phyloP scores from a whole-genome alignment of 2,329 filamentous ascomycete species.

The Neofusicoccum sp. region DNA sequence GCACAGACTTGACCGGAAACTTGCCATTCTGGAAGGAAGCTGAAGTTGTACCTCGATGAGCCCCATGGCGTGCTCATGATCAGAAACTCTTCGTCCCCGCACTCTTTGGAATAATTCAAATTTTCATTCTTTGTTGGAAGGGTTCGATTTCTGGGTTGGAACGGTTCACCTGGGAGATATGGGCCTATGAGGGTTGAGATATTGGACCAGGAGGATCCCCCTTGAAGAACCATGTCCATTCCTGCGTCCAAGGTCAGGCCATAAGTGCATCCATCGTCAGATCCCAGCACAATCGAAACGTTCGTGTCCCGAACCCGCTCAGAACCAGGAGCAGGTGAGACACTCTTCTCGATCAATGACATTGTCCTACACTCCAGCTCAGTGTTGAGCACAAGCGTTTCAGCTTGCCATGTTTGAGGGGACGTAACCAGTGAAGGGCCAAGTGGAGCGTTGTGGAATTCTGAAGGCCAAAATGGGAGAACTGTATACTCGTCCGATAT shows the following conservation, averaged over 20 bases:
- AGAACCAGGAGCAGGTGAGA: too few relatives aligned
- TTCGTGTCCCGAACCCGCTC: too few relatives aligned
- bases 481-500: conserved; percentile 27
- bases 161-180: too few relatives aligned
- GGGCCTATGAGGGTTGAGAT: too few relatives aligned
- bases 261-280: background rate
- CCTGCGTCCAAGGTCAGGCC: background rate
- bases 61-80: background rate
- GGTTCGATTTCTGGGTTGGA: too few relatives aligned
- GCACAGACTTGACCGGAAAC: background rate
- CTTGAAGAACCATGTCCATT: background rate
- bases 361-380: background rate
- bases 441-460: background rate
- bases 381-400: background rate
- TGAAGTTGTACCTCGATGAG: background rate
- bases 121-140: too few relatives aligned
- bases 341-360: background rate
- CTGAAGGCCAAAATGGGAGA: conserved; percentile 27
- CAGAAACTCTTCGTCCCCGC: background rate
- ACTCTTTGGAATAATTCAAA: background rate
- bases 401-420: background rate
- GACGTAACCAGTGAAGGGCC: background rate
- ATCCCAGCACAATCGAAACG: background rate
- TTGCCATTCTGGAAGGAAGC: background rate
- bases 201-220: background rate